These are phyloP conservation scores for Geotrichum cucujoidarum DNA, from an alignment of 1,139 yeast species.

Conservation along the genomic window DNA sequence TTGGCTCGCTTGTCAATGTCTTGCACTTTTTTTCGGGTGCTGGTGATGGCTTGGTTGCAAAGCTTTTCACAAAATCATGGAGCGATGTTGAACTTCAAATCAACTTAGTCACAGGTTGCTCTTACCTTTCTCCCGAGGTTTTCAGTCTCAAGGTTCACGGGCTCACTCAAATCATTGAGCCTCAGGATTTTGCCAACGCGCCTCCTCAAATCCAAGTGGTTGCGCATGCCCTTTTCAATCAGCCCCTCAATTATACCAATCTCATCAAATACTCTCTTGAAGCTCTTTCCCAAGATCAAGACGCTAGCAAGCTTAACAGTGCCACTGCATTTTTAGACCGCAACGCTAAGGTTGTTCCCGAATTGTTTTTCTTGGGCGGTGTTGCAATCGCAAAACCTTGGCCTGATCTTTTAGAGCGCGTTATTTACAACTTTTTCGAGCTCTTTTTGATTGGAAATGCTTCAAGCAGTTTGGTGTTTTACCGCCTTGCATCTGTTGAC, in stretches of 20 bases:
- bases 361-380: constrained; percentile 37
- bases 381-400: constrained; percentile 36
- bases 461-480: constrained; percentile 28
- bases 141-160: constrained; percentile 24
- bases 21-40: constrained; percentile 13
- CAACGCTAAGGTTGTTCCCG: constrained; percentile 36
- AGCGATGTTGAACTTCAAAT: constrained; percentile 26
- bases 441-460: constrained; percentile 33
- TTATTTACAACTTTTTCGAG: constrained; percentile 35
- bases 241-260: constrained; percentile 30
- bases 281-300: constrained; percentile 33
- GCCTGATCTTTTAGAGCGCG: constrained; percentile 35
- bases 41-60: constrained; percentile 13
- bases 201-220: constrained; percentile 23
- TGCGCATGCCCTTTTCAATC: constrained; percentile 24
- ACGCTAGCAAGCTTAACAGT: constrained; percentile 19
- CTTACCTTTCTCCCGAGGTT: constrained; percentile 23
- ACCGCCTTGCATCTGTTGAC: constrained; percentile 26
- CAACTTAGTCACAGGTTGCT: constrained; percentile 24
- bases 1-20: constrained; percentile 9
- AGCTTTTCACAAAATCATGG: constrained; percentile 23
- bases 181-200: constrained; percentile 20
- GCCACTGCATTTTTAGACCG: constrained; percentile 34
- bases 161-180: constrained; percentile 24
- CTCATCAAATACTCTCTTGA: constrained; percentile 32